Base-by-base conservation (phyloP, 306 rosid species). In the Cyclanthera cordifolia region DNA sequence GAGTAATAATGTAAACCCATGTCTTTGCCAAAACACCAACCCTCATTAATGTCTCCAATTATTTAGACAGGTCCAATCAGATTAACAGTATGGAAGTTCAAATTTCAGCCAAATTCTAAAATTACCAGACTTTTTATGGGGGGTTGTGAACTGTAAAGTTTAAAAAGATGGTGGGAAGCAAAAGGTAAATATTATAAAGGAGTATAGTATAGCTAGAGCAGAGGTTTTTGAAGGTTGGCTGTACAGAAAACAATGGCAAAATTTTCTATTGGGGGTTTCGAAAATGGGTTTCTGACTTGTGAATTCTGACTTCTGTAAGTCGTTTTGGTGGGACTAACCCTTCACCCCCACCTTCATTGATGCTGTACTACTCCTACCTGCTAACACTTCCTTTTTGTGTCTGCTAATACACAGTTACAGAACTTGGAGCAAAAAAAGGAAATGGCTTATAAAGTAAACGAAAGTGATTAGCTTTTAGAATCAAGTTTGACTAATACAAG, bases 31-130 rank as follows among this genome's bases (percentile, higher is more conserved):
- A 57, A 57, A 28, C 64, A 57, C 43, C 64, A 57, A 25, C 12
- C 43, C 64, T 63, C 17, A 64, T 64, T 6, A 64, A 64, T 64
- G 70, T 64, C 49, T 46, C 12, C 39, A 2, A 66, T 66, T 24
- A 66, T 66, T 66, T 46, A 23, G 71, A 66, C 71, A 66, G 15
- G 39, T 66, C 39, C 24, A 66, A 66, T 66, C 73, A 76, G 82
- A 23, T 46, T 2, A 41, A 21, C 70, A 21, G 70, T 21, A 3
- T 2, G 48, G 50, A 8, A 20, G 17, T 37, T 61, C 49, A 39
- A 39, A 39, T 61, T 17, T 20, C 68, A 5, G 1, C 50, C 11
- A n/a, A 4, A 39, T 10, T 21, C 34, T 43, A 21, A 43, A 43
- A 43, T 12, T 64, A 43, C 10, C 10, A 5, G 4, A 61, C 68